Conservation (phyloP, 495 filamentous ascomycete genomes). For the Monascus purpureus region DNA sequence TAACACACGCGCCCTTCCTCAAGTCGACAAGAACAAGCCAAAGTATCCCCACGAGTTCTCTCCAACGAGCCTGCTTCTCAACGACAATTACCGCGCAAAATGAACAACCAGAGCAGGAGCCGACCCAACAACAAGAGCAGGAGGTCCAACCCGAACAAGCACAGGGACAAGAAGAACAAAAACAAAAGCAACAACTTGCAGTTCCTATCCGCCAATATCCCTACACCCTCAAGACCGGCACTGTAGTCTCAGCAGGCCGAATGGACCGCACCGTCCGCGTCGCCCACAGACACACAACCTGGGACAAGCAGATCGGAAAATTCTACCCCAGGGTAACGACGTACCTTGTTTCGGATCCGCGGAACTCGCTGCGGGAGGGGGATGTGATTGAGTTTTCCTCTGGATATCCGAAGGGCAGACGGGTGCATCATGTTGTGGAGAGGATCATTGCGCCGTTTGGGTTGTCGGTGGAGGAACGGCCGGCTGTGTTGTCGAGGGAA, state of each 20-base stretch:
- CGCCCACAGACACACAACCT: constrained; percentile 18
- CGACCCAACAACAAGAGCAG: constrained; percentile 6
- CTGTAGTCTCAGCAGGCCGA: constrained; percentile 29
- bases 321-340: constrained; percentile 24
- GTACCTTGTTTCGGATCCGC: constrained; percentile 61
- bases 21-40: constrained; percentile 3
- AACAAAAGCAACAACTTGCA: constrained; percentile 4
- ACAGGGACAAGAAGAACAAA: constrained; percentile 1
- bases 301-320: constrained; percentile 28
- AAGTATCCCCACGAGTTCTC: too few relatives aligned
- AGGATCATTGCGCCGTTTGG: constrained; percentile 64
- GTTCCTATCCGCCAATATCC: constrained; percentile 27
- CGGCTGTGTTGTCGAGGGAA: constrained; percentile 47
- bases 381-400: constrained; percentile 69
- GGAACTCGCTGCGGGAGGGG: constrained; percentile 55
- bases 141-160: constrained; percentile 5
- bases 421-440: constrained; percentile 64
- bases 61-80: constrained; percentile 6
- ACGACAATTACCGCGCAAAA: constrained; percentile 5
- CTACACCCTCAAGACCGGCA: constrained; percentile 26
- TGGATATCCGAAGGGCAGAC: constrained; percentile 46
- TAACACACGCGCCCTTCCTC: constrained; percentile 7
- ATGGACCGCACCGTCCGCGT: constrained; percentile 34
- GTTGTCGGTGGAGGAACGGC: constrained; percentile 42
- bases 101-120: constrained; percentile 4